Base-by-base conservation (phyloP, 139 green algal species). In the Chlorella sp. region DNA sequence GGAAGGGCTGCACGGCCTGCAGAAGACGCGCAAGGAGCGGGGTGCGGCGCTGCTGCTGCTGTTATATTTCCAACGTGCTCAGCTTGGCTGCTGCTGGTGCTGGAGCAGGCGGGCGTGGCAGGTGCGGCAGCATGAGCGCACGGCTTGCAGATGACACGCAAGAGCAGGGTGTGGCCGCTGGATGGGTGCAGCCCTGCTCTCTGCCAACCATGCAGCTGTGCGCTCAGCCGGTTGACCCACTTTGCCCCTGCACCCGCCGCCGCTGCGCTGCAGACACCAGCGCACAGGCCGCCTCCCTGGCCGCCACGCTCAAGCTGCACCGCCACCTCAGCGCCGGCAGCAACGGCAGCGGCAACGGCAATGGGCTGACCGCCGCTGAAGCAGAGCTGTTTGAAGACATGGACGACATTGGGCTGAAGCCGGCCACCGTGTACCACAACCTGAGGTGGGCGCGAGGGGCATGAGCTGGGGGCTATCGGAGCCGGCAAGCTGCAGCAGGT, bases 341-440 rank as follows among this genome's bases (percentile, higher is more conserved):
- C 51, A 21, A 21, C 51, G 15, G 51, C 51, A 60, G 51, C 51
- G 51, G 51, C 15, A 60, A 60, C 51, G 51, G 51, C 51, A 60
- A 60, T 2, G 51, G 12, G 11, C 51, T 60, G 51, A 60, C 51
- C 21, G 51, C 51, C 12, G 51, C 51, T 60, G 51, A 62, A 64
- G 62, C 73, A 87, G 74, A 88, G 51, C 51, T 90, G 86, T 85
- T 90, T 78, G 39, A 71, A 9, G 87, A 87, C 16, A 94, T 94
- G 87, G 84, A 64, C 36, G 94, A 95, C 70, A 84, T 91, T 56
- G 94, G 94, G 3, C 88, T 97, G 15, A 94, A 94, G 71, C 94
- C 94, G 16, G 94, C 90, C 28, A 84, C 91, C 21, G 92, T 96
- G 0, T 95, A 92, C 82, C 91, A 94, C 86, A 96, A 96, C 86